A percentile compares a stretch with the other conserved stretches of the same genome.
These are phyloP conservation scores for Pythium sp. DNA, from an alignment of 352 stramenopile genomes.

Conservation along the genomic window DNA sequence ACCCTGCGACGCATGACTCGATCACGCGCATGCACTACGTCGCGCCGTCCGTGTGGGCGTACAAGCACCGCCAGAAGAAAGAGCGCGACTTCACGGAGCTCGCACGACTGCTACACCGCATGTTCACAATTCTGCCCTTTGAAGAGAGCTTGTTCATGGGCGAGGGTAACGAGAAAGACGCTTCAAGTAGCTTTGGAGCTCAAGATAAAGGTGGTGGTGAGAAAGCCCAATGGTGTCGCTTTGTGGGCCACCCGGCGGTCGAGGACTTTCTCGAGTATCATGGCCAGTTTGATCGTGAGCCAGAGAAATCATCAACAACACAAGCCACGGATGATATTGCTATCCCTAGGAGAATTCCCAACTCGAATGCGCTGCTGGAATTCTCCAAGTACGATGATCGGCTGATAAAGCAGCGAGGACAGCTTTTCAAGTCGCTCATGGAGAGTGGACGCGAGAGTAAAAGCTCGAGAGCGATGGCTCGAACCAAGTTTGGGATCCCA, in stretches of 20 bases:
- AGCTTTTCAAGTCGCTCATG: constrained; percentile 25
- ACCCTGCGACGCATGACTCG: constrained; percentile 14
- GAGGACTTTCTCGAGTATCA: constrained; percentile 66
- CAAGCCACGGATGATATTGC: too few relatives aligned
- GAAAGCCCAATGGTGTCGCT: constrained; percentile 38
- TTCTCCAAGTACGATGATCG: constrained; percentile 17
- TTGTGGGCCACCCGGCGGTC: constrained; percentile 64
- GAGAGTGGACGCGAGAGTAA: not conserved
- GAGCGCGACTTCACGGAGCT: constrained; percentile 34
- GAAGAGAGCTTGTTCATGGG: constrained; percentile 49
- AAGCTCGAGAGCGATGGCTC: not conserved
- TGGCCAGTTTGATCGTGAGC: constrained; percentile 28
- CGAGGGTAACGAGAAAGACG: not conserved
- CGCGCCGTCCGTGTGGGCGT: constrained; percentile 75
- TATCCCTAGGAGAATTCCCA: not conserved
- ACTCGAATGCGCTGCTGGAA: constrained; percentile 30
- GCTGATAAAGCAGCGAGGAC: constrained; percentile 15
- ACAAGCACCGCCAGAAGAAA: constrained; percentile 47
- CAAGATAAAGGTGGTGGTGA: not conserved
- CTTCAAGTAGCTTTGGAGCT: not conserved
- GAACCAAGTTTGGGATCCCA: constrained; percentile 28
- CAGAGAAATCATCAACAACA: not conserved
- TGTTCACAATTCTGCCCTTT: constrained; percentile 75
- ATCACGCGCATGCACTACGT: constrained; percentile 72
- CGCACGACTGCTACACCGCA: constrained; percentile 41